Conservation (phyloP, 805 yeast genomes). For the Wickerhamiella australiensis region DNA sequence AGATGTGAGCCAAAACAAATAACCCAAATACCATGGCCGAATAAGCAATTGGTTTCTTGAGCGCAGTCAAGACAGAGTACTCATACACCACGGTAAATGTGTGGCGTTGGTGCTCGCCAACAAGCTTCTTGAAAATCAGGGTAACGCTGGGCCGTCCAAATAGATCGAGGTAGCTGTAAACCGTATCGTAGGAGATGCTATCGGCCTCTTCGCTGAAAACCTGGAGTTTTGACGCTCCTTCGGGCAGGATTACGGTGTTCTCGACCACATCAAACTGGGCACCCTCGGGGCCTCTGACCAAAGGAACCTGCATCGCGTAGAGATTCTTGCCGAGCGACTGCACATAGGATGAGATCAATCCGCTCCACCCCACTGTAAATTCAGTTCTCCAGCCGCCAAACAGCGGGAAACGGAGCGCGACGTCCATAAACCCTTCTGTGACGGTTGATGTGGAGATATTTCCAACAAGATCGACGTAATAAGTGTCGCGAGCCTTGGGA, state of each 20-base stretch:
- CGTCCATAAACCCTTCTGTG: conserved; percentile 30
- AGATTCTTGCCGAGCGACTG: conserved; percentile 36
- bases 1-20: conserved; percentile 30
- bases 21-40: conserved; percentile 42
- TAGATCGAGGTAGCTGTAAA: conserved; percentile 46
- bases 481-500: conserved; percentile 46
- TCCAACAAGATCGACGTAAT: conserved; percentile 82
- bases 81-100: conserved; percentile 51
- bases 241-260: conserved; percentile 66
- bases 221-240: conserved; percentile 54
- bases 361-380: conserved; percentile 91
- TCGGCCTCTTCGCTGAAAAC: conserved; percentile 44
- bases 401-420: conserved; percentile 85
- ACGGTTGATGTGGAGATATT: conserved; percentile 64
- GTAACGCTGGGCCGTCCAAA: conserved; percentile 69
- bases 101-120: conserved; percentile 52
- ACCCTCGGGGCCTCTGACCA: conserved; percentile 60
- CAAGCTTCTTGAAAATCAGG: conserved; percentile 45
- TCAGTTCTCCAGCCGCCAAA: conserved; percentile 95
- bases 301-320: conserved; percentile 54
- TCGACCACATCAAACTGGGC: conserved; percentile 52
- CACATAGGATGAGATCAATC: conserved; percentile 42
- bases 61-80: conserved; percentile 41
- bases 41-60: conserved; percentile 47
- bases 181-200: conserved; percentile 23